phyloP scores from a whole-genome alignment of 2,329 filamentous ascomycete genomes.

The Fusarium coicis region DNA sequence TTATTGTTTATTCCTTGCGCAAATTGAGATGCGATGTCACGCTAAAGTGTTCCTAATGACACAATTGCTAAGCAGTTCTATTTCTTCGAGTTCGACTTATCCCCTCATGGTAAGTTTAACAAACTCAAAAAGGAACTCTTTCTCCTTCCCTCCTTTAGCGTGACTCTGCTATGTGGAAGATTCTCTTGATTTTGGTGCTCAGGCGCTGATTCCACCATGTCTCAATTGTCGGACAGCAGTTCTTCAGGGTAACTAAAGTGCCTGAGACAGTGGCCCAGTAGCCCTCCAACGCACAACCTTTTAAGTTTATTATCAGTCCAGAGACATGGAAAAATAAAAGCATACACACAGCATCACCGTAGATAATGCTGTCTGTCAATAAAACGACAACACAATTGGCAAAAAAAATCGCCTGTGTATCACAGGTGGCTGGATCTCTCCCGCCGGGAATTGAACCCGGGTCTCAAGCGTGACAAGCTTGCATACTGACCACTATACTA shows the following conservation, averaged over 20 bases:
- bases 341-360: rapidly evolving
- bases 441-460: neutral
- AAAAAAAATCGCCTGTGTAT: neutral
- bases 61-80: rapidly evolving
- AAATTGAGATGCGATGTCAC: rapidly evolving
- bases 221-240: neutral
- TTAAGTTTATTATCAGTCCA: rapidly evolving
- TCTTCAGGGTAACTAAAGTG: neutral
- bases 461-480: neutral
- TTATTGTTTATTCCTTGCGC: neutral
- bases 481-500: neutral
- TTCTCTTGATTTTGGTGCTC: neutral
- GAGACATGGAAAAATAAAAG: rapidly evolving
- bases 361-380: rapidly evolving
- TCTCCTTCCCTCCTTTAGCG: rapidly evolving
- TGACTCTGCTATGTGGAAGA: rapidly evolving
- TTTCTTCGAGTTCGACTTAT: rapidly evolving
- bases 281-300: rapidly evolving
- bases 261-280: rapidly evolving
- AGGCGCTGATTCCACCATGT: neutral
- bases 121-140: rapidly evolving
- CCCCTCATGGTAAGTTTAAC: rapidly evolving
- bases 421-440: slow-evolving; percentile 9
- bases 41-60: rapidly evolving
- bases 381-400: neutral